Conservation (phyloP, 495 filamentous ascomycete species). For the Darksidea phi region DNA sequence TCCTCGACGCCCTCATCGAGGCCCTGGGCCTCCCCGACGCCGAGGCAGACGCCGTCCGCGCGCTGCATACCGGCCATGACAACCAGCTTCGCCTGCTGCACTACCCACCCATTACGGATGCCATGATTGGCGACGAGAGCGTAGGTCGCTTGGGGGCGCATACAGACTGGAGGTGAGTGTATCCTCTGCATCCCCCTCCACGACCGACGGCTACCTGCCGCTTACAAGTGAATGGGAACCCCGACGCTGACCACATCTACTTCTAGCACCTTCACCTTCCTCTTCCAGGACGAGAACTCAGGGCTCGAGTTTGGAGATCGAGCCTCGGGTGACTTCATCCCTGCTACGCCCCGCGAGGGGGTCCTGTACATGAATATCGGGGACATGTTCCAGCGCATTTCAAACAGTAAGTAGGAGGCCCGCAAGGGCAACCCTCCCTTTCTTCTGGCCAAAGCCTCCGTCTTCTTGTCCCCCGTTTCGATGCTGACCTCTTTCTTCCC, state of each 20-base stretch:
- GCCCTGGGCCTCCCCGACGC: slow-evolving; percentile 20
- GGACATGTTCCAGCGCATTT: slow-evolving; percentile 31
- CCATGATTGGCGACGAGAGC: background rate
- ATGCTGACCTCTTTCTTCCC: too few relatives aligned
- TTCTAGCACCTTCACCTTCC: slow-evolving; percentile 23
- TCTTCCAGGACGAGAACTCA: slow-evolving; percentile 25
- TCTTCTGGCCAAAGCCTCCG: too few relatives aligned
- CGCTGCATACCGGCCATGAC: slow-evolving; percentile 23
- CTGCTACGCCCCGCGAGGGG: slow-evolving; percentile 14
- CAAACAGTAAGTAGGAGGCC: slow-evolving; percentile 20
- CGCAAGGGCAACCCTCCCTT: too few relatives aligned
- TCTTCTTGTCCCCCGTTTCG: too few relatives aligned
- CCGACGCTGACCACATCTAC: background rate
- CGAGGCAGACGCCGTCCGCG: background rate
- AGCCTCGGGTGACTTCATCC: slow-evolving; percentile 8
- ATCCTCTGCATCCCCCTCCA: too few relatives aligned
- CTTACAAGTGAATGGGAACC: too few relatives aligned
- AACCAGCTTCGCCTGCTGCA: slow-evolving; percentile 63
- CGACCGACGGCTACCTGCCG: too few relatives aligned
- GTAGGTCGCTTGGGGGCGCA: slow-evolving; percentile 14
- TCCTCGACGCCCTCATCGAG: slow-evolving; percentile 31
- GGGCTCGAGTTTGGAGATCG: slow-evolving; percentile 24
- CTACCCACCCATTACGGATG: slow-evolving; percentile 59
- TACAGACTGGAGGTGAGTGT: slow-evolving; percentile 27
- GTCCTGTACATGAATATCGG: slow-evolving; percentile 31